Percentiles rank a stretch among this genome's conserved stretches.
Evolutionary conservation across 352 stramenopile species (phyloP).

Genomic region (Phytophthora niederhauseri): DNA sequence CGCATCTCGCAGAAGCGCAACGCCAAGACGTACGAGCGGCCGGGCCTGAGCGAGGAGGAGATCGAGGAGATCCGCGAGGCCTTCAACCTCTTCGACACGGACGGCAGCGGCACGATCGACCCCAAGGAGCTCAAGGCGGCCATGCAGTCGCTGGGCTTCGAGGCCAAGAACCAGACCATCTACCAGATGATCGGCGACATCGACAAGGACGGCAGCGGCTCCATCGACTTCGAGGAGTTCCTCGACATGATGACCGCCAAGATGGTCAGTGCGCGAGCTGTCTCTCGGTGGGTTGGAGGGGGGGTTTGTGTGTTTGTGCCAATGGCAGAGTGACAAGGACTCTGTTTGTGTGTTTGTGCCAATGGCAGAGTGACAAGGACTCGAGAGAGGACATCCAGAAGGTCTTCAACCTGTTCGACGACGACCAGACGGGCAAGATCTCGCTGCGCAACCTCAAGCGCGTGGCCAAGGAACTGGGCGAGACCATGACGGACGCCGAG

Average conservation of each 20-base stretch:
- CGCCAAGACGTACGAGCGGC: conserved; percentile 92
- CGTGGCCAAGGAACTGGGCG: conserved; percentile 98
- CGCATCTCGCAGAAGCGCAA: conserved; percentile 86
- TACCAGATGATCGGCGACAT: conserved; percentile 98
- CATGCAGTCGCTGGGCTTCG: conserved; percentile 97
- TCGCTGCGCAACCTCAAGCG: conserved; percentile 97
- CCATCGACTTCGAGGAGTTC: conserved; percentile 98
- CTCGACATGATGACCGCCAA: conserved; percentile 97
- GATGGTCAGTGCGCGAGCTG: conserved; percentile 63
- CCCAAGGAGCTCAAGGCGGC: conserved; percentile 97
- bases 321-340: conserved; percentile 94
- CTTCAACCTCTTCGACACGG: conserved; percentile 98
- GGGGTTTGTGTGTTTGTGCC: not conserved
- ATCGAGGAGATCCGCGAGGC: conserved; percentile 97
- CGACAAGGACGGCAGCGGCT: conserved; percentile 96
- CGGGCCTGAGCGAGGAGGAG: conserved; percentile 93
- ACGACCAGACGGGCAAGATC: conserved; percentile 98
- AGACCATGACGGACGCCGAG: conserved; percentile 99
- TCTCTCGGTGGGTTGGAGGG: not conserved
- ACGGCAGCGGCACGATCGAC: conserved; percentile 97
- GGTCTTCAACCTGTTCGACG: conserved; percentile 98
- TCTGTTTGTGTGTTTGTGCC: conserved; percentile 33
- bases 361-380: conserved; percentile 94
- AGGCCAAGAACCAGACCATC: conserved; percentile 98
- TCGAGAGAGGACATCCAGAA: conserved; percentile 96